Conservation (phyloP, 768 basidiomycete genomes). For the Wakefieldia striispora region DNA sequence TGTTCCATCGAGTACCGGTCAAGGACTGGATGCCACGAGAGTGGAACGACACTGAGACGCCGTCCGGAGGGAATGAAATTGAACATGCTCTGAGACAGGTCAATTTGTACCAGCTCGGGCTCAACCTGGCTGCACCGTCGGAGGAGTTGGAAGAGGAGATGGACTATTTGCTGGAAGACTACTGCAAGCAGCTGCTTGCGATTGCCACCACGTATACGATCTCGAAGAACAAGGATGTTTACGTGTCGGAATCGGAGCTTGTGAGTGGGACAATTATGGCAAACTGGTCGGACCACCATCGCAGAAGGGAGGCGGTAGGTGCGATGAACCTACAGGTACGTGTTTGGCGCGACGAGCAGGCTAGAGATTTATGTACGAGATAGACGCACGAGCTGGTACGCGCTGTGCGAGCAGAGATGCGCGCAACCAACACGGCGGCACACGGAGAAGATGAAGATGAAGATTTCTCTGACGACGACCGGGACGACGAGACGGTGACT, state of each 20-base stretch:
- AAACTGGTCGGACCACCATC: slow-evolving; percentile 42
- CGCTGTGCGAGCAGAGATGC: slow-evolving; percentile 36
- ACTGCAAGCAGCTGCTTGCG: slow-evolving; percentile 30
- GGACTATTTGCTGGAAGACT: slow-evolving; percentile 35
- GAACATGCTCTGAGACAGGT: slow-evolving; percentile 23
- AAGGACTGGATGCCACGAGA: slow-evolving; percentile 30
- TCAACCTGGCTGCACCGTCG: slow-evolving; percentile 22
- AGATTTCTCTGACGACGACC: slow-evolving; percentile 22
- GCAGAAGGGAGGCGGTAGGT: slow-evolving; percentile 36
- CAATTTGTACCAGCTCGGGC: slow-evolving; percentile 32
- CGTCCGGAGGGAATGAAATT: slow-evolving; percentile 29
- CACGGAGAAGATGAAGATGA: slow-evolving; percentile 28
- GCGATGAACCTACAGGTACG: slow-evolving; percentile 47
- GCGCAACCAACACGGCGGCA: slow-evolving; percentile 4
- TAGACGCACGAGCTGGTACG: slow-evolving; percentile 41
- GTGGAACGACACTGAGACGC: slow-evolving; percentile 15
- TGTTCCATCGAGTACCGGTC: slow-evolving; percentile 45
- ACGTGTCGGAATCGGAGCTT: slow-evolving; percentile 41
- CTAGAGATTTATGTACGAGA: slow-evolving; percentile 5
- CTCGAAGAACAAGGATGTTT: slow-evolving; percentile 34
- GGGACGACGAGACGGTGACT: slow-evolving; percentile 27
- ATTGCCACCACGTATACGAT: slow-evolving; percentile 38
- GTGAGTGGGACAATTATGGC: slow-evolving; percentile 47
- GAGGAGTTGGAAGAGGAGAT: slow-evolving; percentile 37
- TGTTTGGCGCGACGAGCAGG: neutral